Evolutionary conservation across 495 filamentous ascomycete genomes (phyloP).

Genomic region (Astrothelium subdiscretum): DNA sequence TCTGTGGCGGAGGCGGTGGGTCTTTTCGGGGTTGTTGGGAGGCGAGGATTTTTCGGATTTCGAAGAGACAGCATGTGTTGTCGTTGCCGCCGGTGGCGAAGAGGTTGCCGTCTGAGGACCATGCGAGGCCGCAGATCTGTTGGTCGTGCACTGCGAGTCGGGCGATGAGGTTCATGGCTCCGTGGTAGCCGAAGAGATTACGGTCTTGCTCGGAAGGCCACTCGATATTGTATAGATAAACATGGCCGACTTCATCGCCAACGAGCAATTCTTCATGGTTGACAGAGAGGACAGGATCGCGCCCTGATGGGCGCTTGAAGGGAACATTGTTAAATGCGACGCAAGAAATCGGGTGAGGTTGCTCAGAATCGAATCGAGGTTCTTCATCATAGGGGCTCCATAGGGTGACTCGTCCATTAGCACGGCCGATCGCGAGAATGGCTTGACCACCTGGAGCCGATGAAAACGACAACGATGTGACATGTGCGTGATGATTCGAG

Average conservation of each 20-base stretch:
- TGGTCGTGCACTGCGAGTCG: conserved; percentile 72
- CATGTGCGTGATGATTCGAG: conserved; percentile 31
- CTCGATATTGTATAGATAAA: conserved; percentile 85
- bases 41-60: conserved; percentile 46
- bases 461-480: conserved; percentile 84
- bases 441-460: conserved; percentile 61
- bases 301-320: conserved; percentile 26
- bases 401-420: conserved; percentile 50
- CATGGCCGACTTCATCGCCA: conserved; percentile 72
- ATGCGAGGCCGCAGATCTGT: conserved; percentile 85
- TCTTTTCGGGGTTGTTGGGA: conserved; percentile 1
- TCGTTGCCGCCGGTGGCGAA: conserved; percentile 92
- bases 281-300: conserved; percentile 23
- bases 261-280: conserved; percentile 72
- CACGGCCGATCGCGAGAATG: conserved; percentile 78
- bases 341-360: conserved; percentile 62
- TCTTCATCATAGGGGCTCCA: conserved; percentile 49
- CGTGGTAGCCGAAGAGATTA: conserved; percentile 53
- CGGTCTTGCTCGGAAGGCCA: conserved; percentile 49
- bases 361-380: conserved; percentile 62
- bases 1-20: conserved; percentile 5
- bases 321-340: conserved; percentile 52
- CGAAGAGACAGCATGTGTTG: conserved; percentile 76
- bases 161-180: conserved; percentile 64
- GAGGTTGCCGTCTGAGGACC: conserved; percentile 63